phyloP scores from a whole-genome alignment of 371 early-diverging fungal species.

The Blastocladiella emersonii region DNA sequence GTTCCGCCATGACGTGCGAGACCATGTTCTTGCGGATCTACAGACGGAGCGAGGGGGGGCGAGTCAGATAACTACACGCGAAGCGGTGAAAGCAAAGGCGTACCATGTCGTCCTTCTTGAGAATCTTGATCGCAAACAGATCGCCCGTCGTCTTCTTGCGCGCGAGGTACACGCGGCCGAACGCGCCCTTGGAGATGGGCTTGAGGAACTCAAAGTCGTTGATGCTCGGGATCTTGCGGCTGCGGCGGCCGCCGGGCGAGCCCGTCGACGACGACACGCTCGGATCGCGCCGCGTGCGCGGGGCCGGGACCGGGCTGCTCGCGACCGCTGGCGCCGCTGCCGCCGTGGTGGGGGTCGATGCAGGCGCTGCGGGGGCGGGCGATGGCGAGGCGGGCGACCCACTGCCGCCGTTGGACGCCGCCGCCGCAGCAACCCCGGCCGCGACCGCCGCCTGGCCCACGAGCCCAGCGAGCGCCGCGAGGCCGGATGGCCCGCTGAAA shows the following conservation, averaged over 20 bases:
- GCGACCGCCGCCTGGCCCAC: too few relatives aligned
- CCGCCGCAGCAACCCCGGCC: too few relatives aligned
- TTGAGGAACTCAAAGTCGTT: slow-evolving; percentile 72
- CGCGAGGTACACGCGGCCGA: slow-evolving; percentile 71
- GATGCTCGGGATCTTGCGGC: slow-evolving; percentile 48
- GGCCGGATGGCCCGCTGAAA: too few relatives aligned
- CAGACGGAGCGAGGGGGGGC: too few relatives aligned
- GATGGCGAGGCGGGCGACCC: too few relatives aligned
- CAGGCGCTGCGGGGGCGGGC: background rate
- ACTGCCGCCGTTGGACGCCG: too few relatives aligned
- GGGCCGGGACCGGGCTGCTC: too few relatives aligned
- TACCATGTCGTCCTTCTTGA: slow-evolving; percentile 73
- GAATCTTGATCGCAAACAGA: slow-evolving; percentile 81
- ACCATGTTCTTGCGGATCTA: slow-evolving; percentile 85
- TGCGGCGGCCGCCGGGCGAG: slow-evolving; percentile 16
- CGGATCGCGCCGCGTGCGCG: slow-evolving; percentile 6
- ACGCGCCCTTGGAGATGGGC: slow-evolving; percentile 76
- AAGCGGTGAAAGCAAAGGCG: too few relatives aligned
- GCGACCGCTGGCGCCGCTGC: too few relatives aligned
- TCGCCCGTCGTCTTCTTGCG: slow-evolving; percentile 68
- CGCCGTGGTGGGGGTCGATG: too few relatives aligned
- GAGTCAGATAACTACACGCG: too few relatives aligned
- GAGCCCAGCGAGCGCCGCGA: too few relatives aligned
- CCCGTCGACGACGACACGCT: slow-evolving; percentile 13
- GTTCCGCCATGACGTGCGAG: slow-evolving; percentile 79